phyloP scores from a whole-genome alignment of 1,139 yeast species.

The Hyphopichia pseudoburtonii region DNA sequence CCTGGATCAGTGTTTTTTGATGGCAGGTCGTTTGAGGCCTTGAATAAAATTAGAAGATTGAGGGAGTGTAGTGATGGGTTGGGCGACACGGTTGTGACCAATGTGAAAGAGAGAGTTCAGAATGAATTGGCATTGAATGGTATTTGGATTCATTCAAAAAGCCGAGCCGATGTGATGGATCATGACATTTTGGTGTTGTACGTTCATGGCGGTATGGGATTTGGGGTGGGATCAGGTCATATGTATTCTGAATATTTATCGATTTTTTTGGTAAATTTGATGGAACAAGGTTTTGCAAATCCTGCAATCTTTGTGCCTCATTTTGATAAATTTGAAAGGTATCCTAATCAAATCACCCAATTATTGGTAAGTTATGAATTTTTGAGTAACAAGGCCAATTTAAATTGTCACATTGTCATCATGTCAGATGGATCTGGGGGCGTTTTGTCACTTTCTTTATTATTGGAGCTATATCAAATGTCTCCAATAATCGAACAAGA shows the following conservation, averaged over 20 bases:
- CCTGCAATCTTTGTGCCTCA: constrained; percentile 13
- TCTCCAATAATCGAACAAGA: neutral
- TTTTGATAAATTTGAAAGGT: constrained; percentile 2
- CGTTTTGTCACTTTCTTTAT: constrained; percentile 7
- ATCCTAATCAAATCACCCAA: constrained; percentile 5
- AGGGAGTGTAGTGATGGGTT: constrained; percentile 14
- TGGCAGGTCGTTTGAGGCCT: constrained; percentile 9
- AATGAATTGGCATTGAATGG: constrained; percentile 6
- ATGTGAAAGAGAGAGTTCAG: neutral
- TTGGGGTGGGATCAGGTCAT: constrained; percentile 11
- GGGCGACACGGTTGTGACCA: constrained; percentile 9
- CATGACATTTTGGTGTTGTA: constrained; percentile 13
- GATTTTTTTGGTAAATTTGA: constrained; percentile 11
- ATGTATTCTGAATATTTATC: constrained; percentile 14
- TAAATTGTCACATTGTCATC: constrained; percentile 7
- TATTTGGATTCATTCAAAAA: constrained; percentile 11
- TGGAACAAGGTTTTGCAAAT: constrained; percentile 16
- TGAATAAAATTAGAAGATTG: constrained; percentile 10
- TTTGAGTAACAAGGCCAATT: constrained; percentile 2
- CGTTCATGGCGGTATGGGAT: constrained; percentile 13
- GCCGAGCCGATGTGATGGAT: constrained; percentile 5
- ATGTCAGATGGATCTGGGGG: constrained; percentile 16
- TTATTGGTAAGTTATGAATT: constrained; percentile 7
- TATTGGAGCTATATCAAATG: neutral
- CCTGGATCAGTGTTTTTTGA: constrained; percentile 9